Percentiles rank a stretch among this genome's conserved stretches.
Evolutionary conservation across 1,139 yeast species (phyloP).

Genomic region (Protomyces gravidus): DNA sequence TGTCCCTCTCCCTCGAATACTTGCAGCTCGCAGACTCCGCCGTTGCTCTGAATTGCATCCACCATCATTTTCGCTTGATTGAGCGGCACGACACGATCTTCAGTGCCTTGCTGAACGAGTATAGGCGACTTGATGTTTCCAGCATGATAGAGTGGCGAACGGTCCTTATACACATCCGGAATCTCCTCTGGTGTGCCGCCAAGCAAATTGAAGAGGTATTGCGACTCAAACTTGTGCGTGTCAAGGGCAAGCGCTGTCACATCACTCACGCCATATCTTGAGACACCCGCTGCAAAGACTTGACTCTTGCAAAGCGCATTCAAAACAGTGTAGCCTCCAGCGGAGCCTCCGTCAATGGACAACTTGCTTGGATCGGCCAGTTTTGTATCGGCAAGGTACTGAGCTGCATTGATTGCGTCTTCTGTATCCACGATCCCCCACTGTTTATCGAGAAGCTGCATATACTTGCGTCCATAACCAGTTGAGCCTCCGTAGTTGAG

Average conservation of each 20-base stretch:
- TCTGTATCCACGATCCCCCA: conserved; percentile 20
- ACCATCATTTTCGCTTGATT: conserved; percentile 22
- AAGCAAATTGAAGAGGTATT: conserved; percentile 21
- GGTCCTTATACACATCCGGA: conserved; percentile 13
- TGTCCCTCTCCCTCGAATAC: conserved; percentile 26
- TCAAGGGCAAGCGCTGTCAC: conserved; percentile 15
- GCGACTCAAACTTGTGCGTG: conserved; percentile 27
- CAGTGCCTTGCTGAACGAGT: conserved; percentile 22
- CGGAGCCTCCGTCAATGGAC: conserved; percentile 25
- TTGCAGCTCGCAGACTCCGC: conserved; percentile 13
- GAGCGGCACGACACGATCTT: conserved; percentile 22
- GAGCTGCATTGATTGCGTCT: conserved; percentile 13
- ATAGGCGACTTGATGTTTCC: conserved; percentile 11
- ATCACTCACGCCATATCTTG: conserved; percentile 16
- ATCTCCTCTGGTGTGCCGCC: conserved; percentile 25
- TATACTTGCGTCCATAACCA: conserved; percentile 13
- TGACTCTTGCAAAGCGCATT: conserved; percentile 7
- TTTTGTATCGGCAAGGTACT: neutral
- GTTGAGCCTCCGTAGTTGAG: conserved; percentile 25
- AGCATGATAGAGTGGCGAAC: conserved; percentile 20
- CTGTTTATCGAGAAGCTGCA: conserved; percentile 5
- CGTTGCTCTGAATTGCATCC: conserved; percentile 9
- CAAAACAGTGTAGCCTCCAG: conserved; percentile 25
- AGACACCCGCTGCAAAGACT: conserved; percentile 19
- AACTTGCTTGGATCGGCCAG: conserved; percentile 6